A percentile compares a stretch with the other conserved stretches of the same genome.
These are phyloP conservation scores for Sugiyamaella sp. DNA, from an alignment of 1,139 yeast genomes.

Conservation along the genomic window DNA sequence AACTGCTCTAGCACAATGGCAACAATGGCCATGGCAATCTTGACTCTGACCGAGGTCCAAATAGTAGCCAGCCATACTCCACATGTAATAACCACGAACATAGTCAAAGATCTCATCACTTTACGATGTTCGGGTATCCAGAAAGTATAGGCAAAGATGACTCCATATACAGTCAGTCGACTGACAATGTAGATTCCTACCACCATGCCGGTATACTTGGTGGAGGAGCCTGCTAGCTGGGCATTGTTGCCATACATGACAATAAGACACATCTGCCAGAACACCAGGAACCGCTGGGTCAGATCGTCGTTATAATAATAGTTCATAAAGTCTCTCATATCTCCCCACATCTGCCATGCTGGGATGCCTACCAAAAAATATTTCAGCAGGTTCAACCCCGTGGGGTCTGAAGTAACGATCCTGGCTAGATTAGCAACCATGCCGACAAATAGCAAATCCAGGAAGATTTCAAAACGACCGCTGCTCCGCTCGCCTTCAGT, in stretches of 20 bases:
- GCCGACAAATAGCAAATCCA: slow-evolving; percentile 67
- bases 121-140: slow-evolving; percentile 57
- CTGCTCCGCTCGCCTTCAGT: slow-evolving; percentile 59
- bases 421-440: slow-evolving; percentile 64
- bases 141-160: slow-evolving; percentile 49
- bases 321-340: slow-evolving; percentile 65
- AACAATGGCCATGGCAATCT: slow-evolving; percentile 52
- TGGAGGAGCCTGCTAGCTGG: slow-evolving; percentile 43
- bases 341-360: slow-evolving; percentile 66
- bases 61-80: slow-evolving; percentile 51
- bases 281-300: slow-evolving; percentile 54
- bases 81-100: slow-evolving; percentile 42
- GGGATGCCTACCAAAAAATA: slow-evolving; percentile 59
- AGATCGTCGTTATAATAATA: slow-evolving; percentile 66
- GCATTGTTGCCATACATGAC: slow-evolving; percentile 59
- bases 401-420: slow-evolving; percentile 54
- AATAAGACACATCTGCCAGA: slow-evolving; percentile 58
- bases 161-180: slow-evolving; percentile 31
- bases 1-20: slow-evolving; percentile 48
- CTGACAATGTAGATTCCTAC: slow-evolving; percentile 37
- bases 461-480: slow-evolving; percentile 58
- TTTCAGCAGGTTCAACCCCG: slow-evolving; percentile 52
- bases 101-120: slow-evolving; percentile 50
- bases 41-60: slow-evolving; percentile 50
- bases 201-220: slow-evolving; percentile 45